These are phyloP conservation scores for Phytophthora meadii DNA, from an alignment of 352 stramenopile genomes.

Conservation along the genomic window DNA sequence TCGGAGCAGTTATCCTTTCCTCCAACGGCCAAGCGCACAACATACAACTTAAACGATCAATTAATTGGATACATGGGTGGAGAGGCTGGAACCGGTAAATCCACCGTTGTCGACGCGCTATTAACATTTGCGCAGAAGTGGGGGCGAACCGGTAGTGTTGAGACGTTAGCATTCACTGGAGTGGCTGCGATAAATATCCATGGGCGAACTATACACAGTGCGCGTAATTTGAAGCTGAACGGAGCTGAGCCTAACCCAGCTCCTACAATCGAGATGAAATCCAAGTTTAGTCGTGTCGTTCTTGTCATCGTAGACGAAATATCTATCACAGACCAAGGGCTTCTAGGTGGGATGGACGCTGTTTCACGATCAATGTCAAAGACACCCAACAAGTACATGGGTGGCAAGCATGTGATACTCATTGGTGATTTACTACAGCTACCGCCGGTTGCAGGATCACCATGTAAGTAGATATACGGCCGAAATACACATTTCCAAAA, in stretches of 20 bases:
- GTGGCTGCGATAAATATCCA: not conserved
- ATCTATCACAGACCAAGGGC: slow-evolving; percentile 29
- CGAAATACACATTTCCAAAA: not conserved
- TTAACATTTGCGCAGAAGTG: not conserved
- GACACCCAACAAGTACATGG: slow-evolving; percentile 16
- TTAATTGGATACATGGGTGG: too few species aligned
- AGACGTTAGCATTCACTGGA: not conserved
- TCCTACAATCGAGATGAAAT: slow-evolving; percentile 26
- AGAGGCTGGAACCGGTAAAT: not conserved
- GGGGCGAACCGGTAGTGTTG: not conserved
- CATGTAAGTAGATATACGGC: slow-evolving; percentile 15
- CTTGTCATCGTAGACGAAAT: slow-evolving; percentile 39
- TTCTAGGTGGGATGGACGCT: slow-evolving; percentile 26
- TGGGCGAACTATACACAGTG: not conserved
- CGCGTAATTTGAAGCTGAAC: slow-evolving; percentile 3
- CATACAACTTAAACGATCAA: too few species aligned
- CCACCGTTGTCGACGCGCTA: not conserved
- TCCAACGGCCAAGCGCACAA: too few species aligned
- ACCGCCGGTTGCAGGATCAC: slow-evolving; percentile 14
- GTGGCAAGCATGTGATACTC: slow-evolving; percentile 31
- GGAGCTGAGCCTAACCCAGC: slow-evolving; percentile 1
- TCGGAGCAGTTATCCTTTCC: too few species aligned
- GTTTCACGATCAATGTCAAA: slow-evolving; percentile 8
- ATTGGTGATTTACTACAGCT: slow-evolving; percentile 36
- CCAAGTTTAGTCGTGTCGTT: slow-evolving; percentile 11